Conservation (phyloP, 331 rosid species). For the Malus hybrid region DNA sequence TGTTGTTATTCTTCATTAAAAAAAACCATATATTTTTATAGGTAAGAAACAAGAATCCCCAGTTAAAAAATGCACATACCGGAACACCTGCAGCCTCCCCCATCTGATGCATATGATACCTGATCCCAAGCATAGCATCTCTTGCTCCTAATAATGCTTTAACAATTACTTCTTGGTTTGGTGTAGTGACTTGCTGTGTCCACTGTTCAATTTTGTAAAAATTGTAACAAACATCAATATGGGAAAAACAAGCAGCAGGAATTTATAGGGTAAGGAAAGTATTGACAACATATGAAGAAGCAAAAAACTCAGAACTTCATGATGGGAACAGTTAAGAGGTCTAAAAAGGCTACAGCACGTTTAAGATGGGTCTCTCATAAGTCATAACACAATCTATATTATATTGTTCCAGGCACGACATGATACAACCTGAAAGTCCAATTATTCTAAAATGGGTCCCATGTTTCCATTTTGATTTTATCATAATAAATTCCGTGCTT, state of each 20-base stretch:
- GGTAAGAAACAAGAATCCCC: slow-evolving; percentile 8
- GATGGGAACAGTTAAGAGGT: too few relatives aligned
- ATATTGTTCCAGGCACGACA: background rate
- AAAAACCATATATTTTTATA: background rate
- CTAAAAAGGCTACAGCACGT: too few relatives aligned
- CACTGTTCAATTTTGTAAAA: slow-evolving; percentile 50
- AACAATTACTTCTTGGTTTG: slow-evolving; percentile 42
- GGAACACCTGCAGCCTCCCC: slow-evolving; percentile 98
- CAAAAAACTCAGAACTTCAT: background rate
- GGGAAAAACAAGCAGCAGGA: background rate
- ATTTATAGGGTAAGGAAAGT: background rate
- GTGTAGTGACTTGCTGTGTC: slow-evolving; percentile 64
- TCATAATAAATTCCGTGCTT: background rate
- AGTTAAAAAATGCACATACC: slow-evolving; percentile 36
- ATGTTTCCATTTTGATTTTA: background rate
- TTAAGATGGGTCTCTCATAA: background rate
- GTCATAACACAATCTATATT: background rate
- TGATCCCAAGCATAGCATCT: slow-evolving; percentile 74
- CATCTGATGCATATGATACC: slow-evolving; percentile 73
- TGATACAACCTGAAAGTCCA: background rate
- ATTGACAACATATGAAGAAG: background rate
- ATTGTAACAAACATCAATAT: slow-evolving; percentile 18
- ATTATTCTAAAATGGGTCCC: background rate
- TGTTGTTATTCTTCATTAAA: background rate
- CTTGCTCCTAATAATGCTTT: slow-evolving; percentile 73